Conservation (phyloP, 2,329 filamentous ascomycete genomes). For the Cryphonectria japonica region DNA sequence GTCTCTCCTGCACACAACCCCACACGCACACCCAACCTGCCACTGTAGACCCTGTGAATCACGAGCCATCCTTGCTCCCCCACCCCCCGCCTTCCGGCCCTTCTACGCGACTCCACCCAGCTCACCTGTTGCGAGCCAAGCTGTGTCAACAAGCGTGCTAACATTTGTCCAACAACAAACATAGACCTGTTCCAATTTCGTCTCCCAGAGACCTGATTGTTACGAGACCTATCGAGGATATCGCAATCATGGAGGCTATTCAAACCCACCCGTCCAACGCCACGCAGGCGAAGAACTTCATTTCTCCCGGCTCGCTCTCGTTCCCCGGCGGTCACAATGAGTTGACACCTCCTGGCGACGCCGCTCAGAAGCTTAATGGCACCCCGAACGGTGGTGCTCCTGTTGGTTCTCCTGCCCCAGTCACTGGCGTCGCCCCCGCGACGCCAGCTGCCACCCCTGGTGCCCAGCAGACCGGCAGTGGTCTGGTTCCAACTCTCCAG, state of each 20-base stretch:
- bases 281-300: conserved; percentile 93
- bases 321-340: conserved; percentile 86
- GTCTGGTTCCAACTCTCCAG: conserved; percentile 92
- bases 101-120: neutral
- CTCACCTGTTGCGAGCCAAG: neutral
- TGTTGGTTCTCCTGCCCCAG: conserved; percentile 62
- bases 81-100: neutral
- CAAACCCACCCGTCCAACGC: conserved; percentile 91
- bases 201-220: conserved; percentile 11
- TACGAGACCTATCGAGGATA: conserved; percentile 3
- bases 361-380: conserved; percentile 63
- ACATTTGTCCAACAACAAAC: neutral
- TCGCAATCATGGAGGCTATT: conserved; percentile 77
- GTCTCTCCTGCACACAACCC: neutral
- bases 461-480: conserved; percentile 80
- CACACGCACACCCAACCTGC: neutral
- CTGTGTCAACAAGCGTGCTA: neutral
- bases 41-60: conserved; percentile 17
- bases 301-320: conserved; percentile 86
- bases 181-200: conserved; percentile 36
- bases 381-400: conserved; percentile 54
- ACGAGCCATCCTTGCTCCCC: neutral
- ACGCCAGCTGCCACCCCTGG: conserved; percentile 92
- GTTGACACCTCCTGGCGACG: conserved; percentile 77
- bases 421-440: conserved; percentile 81